Evolutionary conservation across 2,329 filamentous ascomycete genomes (phyloP).

Genomic region (Sporothrix curviconia): DNA sequence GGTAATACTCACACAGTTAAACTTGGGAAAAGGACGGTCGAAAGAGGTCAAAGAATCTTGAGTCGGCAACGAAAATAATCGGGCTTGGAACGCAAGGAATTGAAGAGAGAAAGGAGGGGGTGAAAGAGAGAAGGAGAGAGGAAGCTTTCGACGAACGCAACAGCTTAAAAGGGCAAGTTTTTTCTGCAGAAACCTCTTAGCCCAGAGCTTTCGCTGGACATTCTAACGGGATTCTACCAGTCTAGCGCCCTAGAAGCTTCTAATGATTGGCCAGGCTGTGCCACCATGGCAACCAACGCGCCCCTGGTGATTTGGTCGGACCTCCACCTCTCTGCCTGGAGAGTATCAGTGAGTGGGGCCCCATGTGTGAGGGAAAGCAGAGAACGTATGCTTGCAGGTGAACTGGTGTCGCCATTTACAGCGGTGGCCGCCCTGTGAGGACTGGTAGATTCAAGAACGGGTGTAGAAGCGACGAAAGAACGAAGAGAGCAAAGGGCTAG

Average conservation of each 20-base stretch:
- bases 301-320: slow-evolving; percentile 16
- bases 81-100: background rate
- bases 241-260: slow-evolving; percentile 22
- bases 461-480: too few relatives aligned
- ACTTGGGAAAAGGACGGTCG: too few relatives aligned
- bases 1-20: too few relatives aligned
- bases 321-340: background rate
- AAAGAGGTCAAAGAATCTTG: background rate
- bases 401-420: too few relatives aligned
- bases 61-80: background rate
- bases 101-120: background rate
- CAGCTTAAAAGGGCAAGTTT: slow-evolving; percentile 28
- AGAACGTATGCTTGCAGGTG: background rate
- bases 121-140: slow-evolving; percentile 12
- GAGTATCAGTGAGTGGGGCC: background rate
- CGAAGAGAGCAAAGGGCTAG: too few relatives aligned
- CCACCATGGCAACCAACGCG: slow-evolving; percentile 17
- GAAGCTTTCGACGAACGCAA: slow-evolving; percentile 19
- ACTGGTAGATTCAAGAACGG: too few relatives aligned
- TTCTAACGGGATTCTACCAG: slow-evolving; percentile 32
- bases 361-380: background rate
- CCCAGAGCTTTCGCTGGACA: slow-evolving; percentile 25
- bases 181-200: slow-evolving; percentile 18
- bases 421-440: too few relatives aligned
- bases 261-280: slow-evolving; percentile 21